These are phyloP conservation scores for Entophlyctis luteolus DNA, from an alignment of 192 early-diverging fungal species.

Conservation along the genomic window DNA sequence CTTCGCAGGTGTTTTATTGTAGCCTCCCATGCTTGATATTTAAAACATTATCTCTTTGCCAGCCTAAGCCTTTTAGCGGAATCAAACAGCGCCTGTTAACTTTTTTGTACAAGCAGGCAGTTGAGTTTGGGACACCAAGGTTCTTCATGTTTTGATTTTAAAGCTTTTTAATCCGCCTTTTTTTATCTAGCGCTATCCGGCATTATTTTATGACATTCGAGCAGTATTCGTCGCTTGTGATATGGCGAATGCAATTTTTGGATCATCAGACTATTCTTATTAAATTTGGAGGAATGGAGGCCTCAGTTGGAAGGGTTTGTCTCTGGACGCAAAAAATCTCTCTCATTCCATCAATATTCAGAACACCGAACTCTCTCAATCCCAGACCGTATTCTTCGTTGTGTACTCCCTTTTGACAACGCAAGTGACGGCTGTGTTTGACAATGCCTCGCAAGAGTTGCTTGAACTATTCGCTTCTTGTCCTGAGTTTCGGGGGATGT, in stretches of 20 bases:
- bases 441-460: constrained; percentile 62
- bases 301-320: constrained; percentile 49
- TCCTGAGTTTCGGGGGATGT: constrained; percentile 42
- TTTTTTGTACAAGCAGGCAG: constrained; percentile 58
- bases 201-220: constrained; percentile 66
- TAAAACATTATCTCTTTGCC: too few species aligned
- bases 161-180: not conserved
- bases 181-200: constrained; percentile 11
- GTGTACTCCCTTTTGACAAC: constrained; percentile 57
- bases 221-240: constrained; percentile 54
- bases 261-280: constrained; percentile 56
- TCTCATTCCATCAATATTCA: constrained; percentile 5
- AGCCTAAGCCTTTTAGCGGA: constrained; percentile 39
- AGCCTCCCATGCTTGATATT: too few species aligned
- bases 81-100: constrained; percentile 67
- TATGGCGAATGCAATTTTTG: constrained; percentile 71
- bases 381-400: constrained; percentile 61
- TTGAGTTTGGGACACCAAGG: constrained; percentile 38
- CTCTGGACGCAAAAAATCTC: not conserved
- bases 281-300: constrained; percentile 62
- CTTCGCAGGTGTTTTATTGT: too few species aligned
- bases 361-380: constrained; percentile 10
- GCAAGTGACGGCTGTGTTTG: constrained; percentile 59
- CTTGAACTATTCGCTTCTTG: constrained; percentile 49
- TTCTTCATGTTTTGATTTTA: constrained; percentile 26